Evolutionary conservation across 2,329 filamentous ascomycete species (phyloP).

Genomic region (Fulvia fulva): DNA sequence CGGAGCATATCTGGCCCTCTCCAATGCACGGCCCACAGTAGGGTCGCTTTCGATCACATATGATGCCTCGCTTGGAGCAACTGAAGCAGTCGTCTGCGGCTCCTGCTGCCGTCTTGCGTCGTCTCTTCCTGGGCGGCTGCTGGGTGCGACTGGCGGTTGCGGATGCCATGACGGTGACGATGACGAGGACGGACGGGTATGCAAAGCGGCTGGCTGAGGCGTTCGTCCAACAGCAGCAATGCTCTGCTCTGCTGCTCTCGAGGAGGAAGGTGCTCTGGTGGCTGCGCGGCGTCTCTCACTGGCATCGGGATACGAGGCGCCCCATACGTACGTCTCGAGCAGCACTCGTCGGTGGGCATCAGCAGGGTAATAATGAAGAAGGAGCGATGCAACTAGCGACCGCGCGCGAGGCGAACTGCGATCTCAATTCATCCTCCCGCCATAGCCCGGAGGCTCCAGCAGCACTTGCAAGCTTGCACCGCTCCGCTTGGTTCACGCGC

Average conservation of each 20-base stretch:
- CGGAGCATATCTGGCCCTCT: conserved; percentile 85
- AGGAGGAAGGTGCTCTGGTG: neutral
- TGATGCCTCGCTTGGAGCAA: conserved; percentile 75
- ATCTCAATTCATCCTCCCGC: neutral
- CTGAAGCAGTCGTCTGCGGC: conserved; percentile 94
- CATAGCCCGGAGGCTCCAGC: too few relatives aligned
- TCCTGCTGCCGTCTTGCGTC: conserved; percentile 82
- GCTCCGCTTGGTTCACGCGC: neutral
- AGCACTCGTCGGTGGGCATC: neutral
- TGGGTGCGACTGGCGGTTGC: conserved; percentile 1
- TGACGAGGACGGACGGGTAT: neutral
- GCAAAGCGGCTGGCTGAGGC: neutral
- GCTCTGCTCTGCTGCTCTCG: neutral
- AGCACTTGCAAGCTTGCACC: neutral
- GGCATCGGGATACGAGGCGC: neutral
- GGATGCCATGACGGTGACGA: conserved; percentile 10
- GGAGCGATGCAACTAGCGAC: neutral
- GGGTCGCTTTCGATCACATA: conserved; percentile 86
- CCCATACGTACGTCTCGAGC: neutral
- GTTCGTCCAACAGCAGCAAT: too few relatives aligned
- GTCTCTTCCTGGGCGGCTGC: conserved; percentile 56
- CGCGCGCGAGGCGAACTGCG: neutral
- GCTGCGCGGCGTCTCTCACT: neutral
- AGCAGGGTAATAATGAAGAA: neutral
- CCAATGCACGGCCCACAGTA: conserved; percentile 96